phyloP scores from a whole-genome alignment of 2,329 filamentous ascomycete genomes.

The Didymella lethalis region DNA sequence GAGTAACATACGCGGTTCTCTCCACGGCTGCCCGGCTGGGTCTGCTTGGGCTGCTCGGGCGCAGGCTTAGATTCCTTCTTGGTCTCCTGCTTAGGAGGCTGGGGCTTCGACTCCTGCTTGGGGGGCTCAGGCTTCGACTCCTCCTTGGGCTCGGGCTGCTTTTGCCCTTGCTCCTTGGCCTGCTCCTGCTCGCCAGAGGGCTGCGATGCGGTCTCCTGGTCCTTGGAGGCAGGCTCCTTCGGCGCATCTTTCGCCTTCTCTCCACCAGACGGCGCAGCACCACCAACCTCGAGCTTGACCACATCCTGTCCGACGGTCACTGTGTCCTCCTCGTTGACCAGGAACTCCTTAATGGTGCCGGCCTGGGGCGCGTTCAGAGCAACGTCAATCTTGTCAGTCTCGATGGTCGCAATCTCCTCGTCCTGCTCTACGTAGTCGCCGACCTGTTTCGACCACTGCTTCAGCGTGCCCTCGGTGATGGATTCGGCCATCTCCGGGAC shows the following conservation, averaged over 20 bases:
- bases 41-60: conserved; percentile 14
- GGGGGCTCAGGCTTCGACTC: conserved; percentile 50
- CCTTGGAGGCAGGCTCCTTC: conserved; percentile 66
- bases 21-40: conserved; percentile 74
- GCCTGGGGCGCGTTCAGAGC: conserved; percentile 93
- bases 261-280: conserved; percentile 60
- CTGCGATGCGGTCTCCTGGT: conserved; percentile 65
- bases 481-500: conserved; percentile 99
- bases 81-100: conserved; percentile 23
- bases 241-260: conserved; percentile 64
- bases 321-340: conserved; percentile 93
- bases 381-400: conserved; percentile 99
- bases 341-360: conserved; percentile 88
- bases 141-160: conserved; percentile 49
- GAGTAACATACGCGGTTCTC: conserved; percentile 80
- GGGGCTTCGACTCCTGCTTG: conserved; percentile 47
- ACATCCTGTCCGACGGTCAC: conserved; percentile 94
- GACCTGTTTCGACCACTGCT: conserved; percentile 92
- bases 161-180: conserved; percentile 49
- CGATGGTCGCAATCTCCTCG: conserved; percentile 97
- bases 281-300: conserved; percentile 78
- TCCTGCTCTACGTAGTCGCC: conserved; percentile 95
- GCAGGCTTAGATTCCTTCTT: conserved; percentile 43
- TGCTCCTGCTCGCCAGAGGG: conserved; percentile 60
- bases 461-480: conserved; percentile 95